These are phyloP conservation scores for Incumbomyces lentus DNA, from an alignment of 2,329 filamentous ascomycete genomes.

Conservation along the genomic window DNA sequence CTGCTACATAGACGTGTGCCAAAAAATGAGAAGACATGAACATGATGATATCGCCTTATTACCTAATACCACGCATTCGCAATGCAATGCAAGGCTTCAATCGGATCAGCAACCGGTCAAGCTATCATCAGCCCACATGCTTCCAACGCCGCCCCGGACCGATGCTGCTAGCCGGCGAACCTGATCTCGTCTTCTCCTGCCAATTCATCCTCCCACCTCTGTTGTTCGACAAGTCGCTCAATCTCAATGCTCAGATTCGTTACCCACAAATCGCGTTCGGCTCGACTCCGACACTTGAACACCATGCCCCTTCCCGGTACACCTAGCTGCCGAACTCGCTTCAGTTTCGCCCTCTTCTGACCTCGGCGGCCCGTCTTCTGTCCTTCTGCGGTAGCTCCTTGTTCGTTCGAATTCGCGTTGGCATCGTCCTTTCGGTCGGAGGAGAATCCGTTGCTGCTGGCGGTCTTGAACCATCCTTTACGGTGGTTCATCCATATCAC, in stretches of 20 bases:
- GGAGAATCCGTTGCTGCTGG: conserved; percentile 6
- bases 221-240: conserved; percentile 4
- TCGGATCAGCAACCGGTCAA: too few relatives aligned
- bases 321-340: conserved; percentile 50
- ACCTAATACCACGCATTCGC: too few relatives aligned
- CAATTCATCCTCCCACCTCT: conserved; percentile 5
- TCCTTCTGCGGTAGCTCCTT: not conserved
- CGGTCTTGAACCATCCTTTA: conserved; percentile 19
- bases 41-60: too few relatives aligned
- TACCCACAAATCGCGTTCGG: conserved; percentile 61
- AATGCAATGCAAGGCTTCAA: too few relatives aligned
- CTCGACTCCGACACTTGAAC: conserved; percentile 53
- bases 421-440: not conserved
- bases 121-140: too few relatives aligned
- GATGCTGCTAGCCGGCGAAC: conserved; percentile 4
- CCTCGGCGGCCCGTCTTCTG: not conserved
- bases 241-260: conserved; percentile 4
- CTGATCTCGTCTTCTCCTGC: conserved; percentile 3
- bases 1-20: too few relatives aligned
- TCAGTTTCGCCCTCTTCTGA: conserved; percentile 32
- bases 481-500: conserved; percentile 19
- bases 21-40: too few relatives aligned
- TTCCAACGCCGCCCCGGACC: not conserved
- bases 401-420: not conserved
- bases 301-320: conserved; percentile 53